Conservation (phyloP, 768 basidiomycete species). For the Phanerochaete carnosa region DNA sequence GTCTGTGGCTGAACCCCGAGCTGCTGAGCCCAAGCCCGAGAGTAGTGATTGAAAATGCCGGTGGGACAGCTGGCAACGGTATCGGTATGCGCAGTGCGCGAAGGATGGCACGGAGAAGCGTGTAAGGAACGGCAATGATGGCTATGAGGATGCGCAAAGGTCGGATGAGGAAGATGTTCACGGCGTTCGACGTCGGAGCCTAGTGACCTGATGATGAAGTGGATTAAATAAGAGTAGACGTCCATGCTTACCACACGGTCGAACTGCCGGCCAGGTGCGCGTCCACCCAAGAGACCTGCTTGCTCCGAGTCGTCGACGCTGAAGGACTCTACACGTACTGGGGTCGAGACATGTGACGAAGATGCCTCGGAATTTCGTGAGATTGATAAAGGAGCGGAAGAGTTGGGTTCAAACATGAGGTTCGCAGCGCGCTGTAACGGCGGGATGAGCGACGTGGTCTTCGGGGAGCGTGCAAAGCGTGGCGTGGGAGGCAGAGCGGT, state of each 20-base stretch:
- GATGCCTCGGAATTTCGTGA: constrained; percentile 13
- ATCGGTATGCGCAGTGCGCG: constrained; percentile 65
- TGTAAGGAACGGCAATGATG: constrained; percentile 56
- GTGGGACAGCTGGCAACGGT: constrained; percentile 45
- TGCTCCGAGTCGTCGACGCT: constrained; percentile 53
- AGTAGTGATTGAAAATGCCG: constrained; percentile 27
- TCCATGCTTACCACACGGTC: constrained; percentile 13
- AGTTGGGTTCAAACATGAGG: constrained; percentile 46
- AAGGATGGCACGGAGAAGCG: constrained; percentile 64
- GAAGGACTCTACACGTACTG: constrained; percentile 34
- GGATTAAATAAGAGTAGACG: neutral
- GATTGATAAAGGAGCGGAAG: constrained; percentile 11
- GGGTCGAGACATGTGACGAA: constrained; percentile 14
- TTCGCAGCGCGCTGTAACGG: constrained; percentile 51
- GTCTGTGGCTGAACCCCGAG: constrained; percentile 33
- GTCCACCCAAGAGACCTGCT: constrained; percentile 18
- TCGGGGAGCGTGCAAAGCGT: neutral
- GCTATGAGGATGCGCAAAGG: constrained; percentile 40
- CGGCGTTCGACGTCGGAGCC: constrained; percentile 6
- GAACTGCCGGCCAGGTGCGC: constrained; percentile 19
- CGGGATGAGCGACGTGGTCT: neutral
- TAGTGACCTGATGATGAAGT: neutral
- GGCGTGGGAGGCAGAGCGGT: neutral
- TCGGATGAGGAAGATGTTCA: constrained; percentile 19
- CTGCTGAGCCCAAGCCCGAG: constrained; percentile 26